Evolutionary conservation across 179 eudicot species (phyloP).

Genomic region (Beta macrorhiza): DNA sequence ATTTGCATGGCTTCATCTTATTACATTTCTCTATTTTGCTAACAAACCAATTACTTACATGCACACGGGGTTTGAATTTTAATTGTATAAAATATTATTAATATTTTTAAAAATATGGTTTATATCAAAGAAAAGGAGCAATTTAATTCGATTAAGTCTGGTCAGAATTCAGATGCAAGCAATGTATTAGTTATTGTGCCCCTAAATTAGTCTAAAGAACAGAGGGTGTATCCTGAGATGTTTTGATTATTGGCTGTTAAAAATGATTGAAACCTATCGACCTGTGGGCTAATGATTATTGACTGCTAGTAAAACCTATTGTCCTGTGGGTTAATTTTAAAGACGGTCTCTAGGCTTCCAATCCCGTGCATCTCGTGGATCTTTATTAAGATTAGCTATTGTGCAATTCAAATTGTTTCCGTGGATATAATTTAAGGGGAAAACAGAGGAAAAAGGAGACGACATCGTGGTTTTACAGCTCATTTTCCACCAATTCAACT

Average conservation of each 20-base stretch:
- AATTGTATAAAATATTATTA: too few species aligned
- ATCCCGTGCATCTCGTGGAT: neutral
- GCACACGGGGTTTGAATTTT: neutral
- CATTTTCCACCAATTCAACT: conserved; percentile 11
- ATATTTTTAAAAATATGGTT: too few species aligned
- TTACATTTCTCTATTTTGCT: too few species aligned
- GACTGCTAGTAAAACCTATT: too few species aligned
- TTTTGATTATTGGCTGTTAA: neutral
- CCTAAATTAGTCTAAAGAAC: neutral
- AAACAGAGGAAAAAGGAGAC: neutral
- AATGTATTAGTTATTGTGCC: too few species aligned
- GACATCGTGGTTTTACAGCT: conserved; percentile 1
- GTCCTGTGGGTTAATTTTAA: too few species aligned
- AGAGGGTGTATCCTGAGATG: neutral
- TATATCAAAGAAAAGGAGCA: neutral
- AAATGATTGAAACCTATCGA: neutral
- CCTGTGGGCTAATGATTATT: neutral
- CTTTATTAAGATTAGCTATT: too few species aligned
- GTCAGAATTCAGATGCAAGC: neutral
- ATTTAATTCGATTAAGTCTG: neutral
- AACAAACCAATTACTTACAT: neutral
- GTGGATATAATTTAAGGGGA: too few species aligned
- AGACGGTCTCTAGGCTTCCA: neutral
- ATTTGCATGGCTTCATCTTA: too few species aligned
- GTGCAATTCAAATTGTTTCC: too few species aligned